Conservation (phyloP, 805 yeast species). For the Ogataea methanolica region DNA sequence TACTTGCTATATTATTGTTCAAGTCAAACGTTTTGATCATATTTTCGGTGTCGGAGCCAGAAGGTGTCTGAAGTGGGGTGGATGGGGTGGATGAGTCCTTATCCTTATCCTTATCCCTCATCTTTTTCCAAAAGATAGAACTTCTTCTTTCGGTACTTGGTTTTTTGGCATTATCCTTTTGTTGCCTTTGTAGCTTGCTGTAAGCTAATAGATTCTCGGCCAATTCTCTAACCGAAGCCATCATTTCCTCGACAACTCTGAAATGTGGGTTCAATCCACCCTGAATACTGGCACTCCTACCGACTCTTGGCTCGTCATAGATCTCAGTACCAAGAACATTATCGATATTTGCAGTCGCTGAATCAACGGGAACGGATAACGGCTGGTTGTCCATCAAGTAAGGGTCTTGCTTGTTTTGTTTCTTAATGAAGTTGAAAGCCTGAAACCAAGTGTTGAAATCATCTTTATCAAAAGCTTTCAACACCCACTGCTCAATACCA, state of each 20-base stretch:
- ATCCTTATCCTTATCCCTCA: slow-evolving; percentile 10
- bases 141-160: slow-evolving; percentile 12
- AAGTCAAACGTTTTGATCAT: not conserved
- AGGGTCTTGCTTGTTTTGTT: slow-evolving; percentile 15
- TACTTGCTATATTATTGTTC: not conserved
- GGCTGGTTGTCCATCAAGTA: not conserved
- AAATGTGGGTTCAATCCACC: slow-evolving; percentile 9
- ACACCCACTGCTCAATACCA: slow-evolving; percentile 91
- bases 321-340: not conserved
- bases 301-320: slow-evolving; percentile 15
- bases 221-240: slow-evolving; percentile 12
- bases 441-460: slow-evolving; percentile 82
- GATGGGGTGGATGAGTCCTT: not conserved
- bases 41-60: slow-evolving; percentile 1
- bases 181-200: not conserved
- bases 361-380: no score
- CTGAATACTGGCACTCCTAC: slow-evolving; percentile 7
- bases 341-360: no score
- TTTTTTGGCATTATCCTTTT: slow-evolving; percentile 2
- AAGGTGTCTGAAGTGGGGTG: not conserved
- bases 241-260: slow-evolving; percentile 14
- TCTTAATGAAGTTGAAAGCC: slow-evolving; percentile 59
- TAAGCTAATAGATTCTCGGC: slow-evolving; percentile 5
- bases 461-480: slow-evolving; percentile 59
- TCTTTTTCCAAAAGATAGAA: slow-evolving; percentile 23